Evolutionary conservation across 2,329 filamentous ascomycete species (phyloP), one percentile per base, ranked within the genome.

Genomic region (Fulvia fulva): DNA sequence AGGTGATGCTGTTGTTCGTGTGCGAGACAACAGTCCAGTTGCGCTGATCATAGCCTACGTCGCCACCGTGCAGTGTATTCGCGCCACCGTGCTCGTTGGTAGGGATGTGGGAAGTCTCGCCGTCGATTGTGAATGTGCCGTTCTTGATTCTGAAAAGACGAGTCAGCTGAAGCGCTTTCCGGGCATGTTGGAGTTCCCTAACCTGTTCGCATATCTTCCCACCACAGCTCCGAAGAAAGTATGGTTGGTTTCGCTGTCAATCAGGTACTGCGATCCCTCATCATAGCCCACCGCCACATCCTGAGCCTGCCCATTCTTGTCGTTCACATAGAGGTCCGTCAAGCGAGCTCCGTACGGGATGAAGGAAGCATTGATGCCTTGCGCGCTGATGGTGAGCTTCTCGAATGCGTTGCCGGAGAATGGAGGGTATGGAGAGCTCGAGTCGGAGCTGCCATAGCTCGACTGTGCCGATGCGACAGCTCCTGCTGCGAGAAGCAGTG

Each of bases 21-120:
- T 90, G 81, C 2, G 87, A 77, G n/a, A 86, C 83, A 22, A 92
- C 85, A 26, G 86, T 89, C 73, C 89, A 93, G 75, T 91, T 90
- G 22, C 69, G 74, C 70, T 73, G 90, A 71, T 91, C 88, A 87
- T 89, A 72, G 56, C 70, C 70, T 1, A 67, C 66, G 21, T 63
- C 83, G 41, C 72, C 72, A 60, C 81, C 81, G 62, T 83, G 81
- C 16, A 83, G 75, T 21, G 43, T 81, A 65, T 83, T 75, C 12
- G 63, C 60, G n/a, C 80, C 80, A 37, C 66, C 71, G 47, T 82
- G 73, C 64, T 83, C 81, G 63, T 82, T 83, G 49, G 74, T 71
- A 0, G 78, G 75, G 30, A 81, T 75, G 26, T 82, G 71, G 60
- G 78, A 82, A 3, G 70, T 74, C 19, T 72, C 64, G 21, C 74